These are phyloP conservation scores for Tetrahymena thermophila DNA, from an alignment of 73 alveolate species.

Conservation along the genomic window DNA sequence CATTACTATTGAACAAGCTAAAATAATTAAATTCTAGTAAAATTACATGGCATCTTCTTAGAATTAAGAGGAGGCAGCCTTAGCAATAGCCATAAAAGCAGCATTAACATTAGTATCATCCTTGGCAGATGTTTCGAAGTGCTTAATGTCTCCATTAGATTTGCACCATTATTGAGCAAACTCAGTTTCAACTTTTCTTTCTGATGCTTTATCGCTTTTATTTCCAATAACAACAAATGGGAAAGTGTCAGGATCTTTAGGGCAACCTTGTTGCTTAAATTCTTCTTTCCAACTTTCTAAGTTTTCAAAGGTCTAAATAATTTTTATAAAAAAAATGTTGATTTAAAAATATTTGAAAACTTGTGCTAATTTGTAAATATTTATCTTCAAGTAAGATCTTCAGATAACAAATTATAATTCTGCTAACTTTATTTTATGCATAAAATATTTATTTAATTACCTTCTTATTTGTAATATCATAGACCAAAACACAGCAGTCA, in stretches of 20 bases:
- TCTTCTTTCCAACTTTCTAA: constrained; percentile 92
- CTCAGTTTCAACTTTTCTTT: constrained; percentile 65
- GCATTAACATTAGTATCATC: constrained; percentile 80
- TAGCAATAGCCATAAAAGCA: constrained; percentile 80
- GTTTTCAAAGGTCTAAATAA: constrained; percentile 72
- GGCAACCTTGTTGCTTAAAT: constrained; percentile 74
- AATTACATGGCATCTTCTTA: constrained; percentile 42
- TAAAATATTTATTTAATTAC: neutral
- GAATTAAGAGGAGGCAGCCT: constrained; percentile 57
- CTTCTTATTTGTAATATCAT: constrained; percentile 74
- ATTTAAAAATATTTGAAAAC: too few relatives aligned
- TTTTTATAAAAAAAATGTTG: neutral
- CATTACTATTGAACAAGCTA: neutral
- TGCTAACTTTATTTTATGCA: neutral
- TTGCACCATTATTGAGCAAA: constrained; percentile 89
- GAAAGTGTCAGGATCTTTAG: constrained; percentile 89
- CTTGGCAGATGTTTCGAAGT: constrained; percentile 79
- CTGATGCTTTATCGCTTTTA: constrained; percentile 64
- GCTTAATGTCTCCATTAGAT: constrained; percentile 67
- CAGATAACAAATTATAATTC: neutral
- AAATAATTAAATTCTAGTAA: neutral
- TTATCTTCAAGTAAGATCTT: neutral
- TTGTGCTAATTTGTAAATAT: neutral
- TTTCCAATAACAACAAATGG: constrained; percentile 97
- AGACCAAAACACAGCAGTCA: constrained; percentile 92